Evolutionary conservation across 73 alveolate species (phyloP), one percentile per base, ranked within the genome.

Genomic region (Urostyla sp.): DNA sequence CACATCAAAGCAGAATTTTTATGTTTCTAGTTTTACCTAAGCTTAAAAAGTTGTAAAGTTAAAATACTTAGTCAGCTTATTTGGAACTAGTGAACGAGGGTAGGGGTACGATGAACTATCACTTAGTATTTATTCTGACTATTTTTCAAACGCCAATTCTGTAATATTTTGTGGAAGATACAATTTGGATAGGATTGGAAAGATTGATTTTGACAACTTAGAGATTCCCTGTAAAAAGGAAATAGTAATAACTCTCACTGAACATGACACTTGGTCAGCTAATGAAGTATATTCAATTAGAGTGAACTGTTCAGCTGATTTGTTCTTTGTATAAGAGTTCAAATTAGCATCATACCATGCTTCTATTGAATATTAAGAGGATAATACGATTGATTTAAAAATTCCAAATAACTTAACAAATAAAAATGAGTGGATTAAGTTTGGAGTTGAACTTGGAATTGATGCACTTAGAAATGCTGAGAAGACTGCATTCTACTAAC

Each of bases 141-240:
- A 16, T 30, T 24, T 16, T 24, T 26, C 23, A 21, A 15, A 30
- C 23, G 18, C 18, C 13, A 55, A 26, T 55, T 26, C 43, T 26
- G 18, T 21, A 8, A 55, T 55, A 26, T 26, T 11, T 55, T 55
- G 72, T 55, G 72, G 72, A 55, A 55, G 16, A 26, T 55, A 18
- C 30, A 7, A 55, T 8, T 16, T 55, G 46, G 72, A 55, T 46
- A 11, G 30, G 5, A 10, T 16, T 11, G 23, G 30, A 4, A 30
- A 26, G 28, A 7, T 55, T 55, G 46, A 26, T 16, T 24, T 55
- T 20, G 11, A 55, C 5, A 46, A 55, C 6, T 24, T 55, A 5
- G 37, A 55, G 11, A 30, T 55, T 8, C 72, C 72, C 8, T 55
- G 72, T 21, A 55, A 5, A 11, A 46, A 55, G 23, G 72, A 55